A percentile compares a stretch with the other conserved stretches of the same genome.
phyloP scores from a whole-genome alignment of 116 monocot genomes.

The Posidonia oceanica region DNA sequence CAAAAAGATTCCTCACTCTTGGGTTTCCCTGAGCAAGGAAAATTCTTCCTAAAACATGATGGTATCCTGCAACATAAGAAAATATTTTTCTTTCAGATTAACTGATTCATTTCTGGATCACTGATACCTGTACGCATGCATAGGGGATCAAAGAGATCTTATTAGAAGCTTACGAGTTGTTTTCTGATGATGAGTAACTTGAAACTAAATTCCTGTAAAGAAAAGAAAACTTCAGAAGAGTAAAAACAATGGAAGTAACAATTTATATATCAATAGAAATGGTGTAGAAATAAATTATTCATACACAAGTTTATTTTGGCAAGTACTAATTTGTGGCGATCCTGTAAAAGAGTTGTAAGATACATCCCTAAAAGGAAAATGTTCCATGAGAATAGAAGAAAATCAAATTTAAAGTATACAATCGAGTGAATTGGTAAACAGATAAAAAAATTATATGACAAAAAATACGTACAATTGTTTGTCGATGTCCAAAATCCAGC shows the following conservation, averaged over 20 bases:
- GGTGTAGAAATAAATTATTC: not conserved
- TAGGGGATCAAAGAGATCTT: not conserved
- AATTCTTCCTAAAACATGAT: conserved; percentile 30
- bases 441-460: not conserved
- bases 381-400: not conserved
- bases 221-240: not conserved
- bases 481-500: conserved; percentile 36
- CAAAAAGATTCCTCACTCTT: conserved; percentile 19
- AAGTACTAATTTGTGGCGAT: conserved; percentile 13
- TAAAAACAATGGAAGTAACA: not conserved
- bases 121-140: too few relatives aligned
- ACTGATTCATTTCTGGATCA: too few relatives aligned
- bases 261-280: not conserved
- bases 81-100: not conserved
- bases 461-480: conserved; percentile 24
- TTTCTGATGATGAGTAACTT: conserved; percentile 43
- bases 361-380: conserved; percentile 42
- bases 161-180: conserved; percentile 24
- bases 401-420: not conserved
- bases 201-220: conserved; percentile 46
- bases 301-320: conserved; percentile 40
- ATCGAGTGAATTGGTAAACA: too few relatives aligned
- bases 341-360: conserved; percentile 64
- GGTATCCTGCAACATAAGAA: conserved; percentile 16
- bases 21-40: conserved; percentile 33